Conservation (phyloP, 169 alveolate genomes). For the Plasmodium berghei region DNA sequence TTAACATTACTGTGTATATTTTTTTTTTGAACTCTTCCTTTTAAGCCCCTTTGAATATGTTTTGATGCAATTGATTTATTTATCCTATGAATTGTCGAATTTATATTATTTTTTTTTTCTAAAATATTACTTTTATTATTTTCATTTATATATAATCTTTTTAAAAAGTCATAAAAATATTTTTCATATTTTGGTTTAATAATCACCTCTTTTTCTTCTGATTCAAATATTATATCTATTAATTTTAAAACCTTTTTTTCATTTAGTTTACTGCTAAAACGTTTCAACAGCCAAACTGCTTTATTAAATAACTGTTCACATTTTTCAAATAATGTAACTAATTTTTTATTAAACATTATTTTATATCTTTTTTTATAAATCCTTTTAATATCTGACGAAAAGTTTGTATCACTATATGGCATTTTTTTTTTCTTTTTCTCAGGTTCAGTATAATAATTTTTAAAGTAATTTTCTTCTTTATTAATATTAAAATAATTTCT, state of each 20-base stretch:
- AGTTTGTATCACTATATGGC: constrained; percentile 18
- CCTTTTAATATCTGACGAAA: constrained; percentile 31
- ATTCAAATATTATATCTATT: constrained; percentile 62
- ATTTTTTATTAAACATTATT: constrained; percentile 62
- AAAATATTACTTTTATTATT: constrained; percentile 4
- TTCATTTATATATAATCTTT: constrained; percentile 24
- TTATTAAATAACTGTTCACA: constrained; percentile 69
- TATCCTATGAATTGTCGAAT: not conserved
- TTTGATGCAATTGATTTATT: not conserved
- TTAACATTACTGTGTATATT: constrained; percentile 9
- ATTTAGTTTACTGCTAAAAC: constrained; percentile 31
- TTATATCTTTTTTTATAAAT: constrained; percentile 54
- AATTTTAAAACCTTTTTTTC: constrained; percentile 44
- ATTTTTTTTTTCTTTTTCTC: constrained; percentile 28
- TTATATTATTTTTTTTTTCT: not conserved
- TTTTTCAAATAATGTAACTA: constrained; percentile 51
- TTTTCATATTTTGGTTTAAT: constrained; percentile 68
- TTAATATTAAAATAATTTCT: constrained; percentile 31
- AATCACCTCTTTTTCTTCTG: constrained; percentile 67
- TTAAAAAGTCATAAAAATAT: constrained; percentile 62
- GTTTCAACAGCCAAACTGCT: constrained; percentile 50
- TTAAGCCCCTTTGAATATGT: constrained; percentile 12
- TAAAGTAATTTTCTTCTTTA: constrained; percentile 72
- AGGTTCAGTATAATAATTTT: constrained; percentile 20
- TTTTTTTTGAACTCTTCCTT: constrained; percentile 16